A percentile compares a stretch with the other conserved stretches of the same genome.
Conservation (phyloP, 1,284 basidiomycete genomes). For the Inonotus hispidus region DNA sequence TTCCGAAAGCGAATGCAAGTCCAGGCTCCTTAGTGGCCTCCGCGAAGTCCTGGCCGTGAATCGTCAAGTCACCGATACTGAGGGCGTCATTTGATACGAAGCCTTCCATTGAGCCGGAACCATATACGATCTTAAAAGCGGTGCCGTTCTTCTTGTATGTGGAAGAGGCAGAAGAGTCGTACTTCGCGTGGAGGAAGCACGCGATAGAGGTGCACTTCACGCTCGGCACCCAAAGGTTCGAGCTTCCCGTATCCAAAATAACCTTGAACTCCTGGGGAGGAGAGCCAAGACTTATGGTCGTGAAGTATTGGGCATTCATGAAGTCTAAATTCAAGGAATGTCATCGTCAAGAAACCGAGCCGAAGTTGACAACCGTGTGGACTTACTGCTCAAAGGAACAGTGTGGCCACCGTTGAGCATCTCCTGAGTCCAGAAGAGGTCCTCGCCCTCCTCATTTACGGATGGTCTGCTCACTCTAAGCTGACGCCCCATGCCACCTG, state of each 20-base stretch:
- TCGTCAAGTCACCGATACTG: slow-evolving; percentile 77
- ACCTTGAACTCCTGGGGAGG: slow-evolving; percentile 88
- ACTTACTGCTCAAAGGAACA: slow-evolving; percentile 88
- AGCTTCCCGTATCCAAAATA: slow-evolving; percentile 84
- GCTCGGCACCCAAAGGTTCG: slow-evolving; percentile 94
- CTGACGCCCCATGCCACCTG: slow-evolving; percentile 68
- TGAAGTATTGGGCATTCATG: slow-evolving; percentile 97
- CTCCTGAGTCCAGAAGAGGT: slow-evolving; percentile 81
- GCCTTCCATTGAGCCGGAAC: slow-evolving; percentile 96
- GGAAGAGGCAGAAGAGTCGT: slow-evolving; percentile 79
- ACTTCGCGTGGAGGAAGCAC: slow-evolving; percentile 96
- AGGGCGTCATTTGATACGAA: slow-evolving; percentile 87
- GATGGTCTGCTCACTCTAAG: slow-evolving; percentile 40
- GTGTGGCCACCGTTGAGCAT: slow-evolving; percentile 69
- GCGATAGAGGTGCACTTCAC: slow-evolving; percentile 89
- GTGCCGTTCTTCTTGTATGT: slow-evolving; percentile 93
- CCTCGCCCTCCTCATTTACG: slow-evolving; percentile 46
- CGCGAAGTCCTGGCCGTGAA: slow-evolving; percentile 86
- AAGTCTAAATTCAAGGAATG: slow-evolving; percentile 58
- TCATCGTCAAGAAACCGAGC: slow-evolving; percentile 13
- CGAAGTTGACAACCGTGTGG: not conserved
- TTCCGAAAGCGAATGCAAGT: slow-evolving; percentile 95
- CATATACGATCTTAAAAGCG: slow-evolving; percentile 91
- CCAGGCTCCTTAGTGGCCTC: slow-evolving; percentile 97
- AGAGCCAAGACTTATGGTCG: slow-evolving; percentile 80